Evolutionary conservation across 1,284 basidiomycete species (phyloP), one percentile per base, ranked within the genome.

Genomic region (Ganoderma resinaceum): DNA sequence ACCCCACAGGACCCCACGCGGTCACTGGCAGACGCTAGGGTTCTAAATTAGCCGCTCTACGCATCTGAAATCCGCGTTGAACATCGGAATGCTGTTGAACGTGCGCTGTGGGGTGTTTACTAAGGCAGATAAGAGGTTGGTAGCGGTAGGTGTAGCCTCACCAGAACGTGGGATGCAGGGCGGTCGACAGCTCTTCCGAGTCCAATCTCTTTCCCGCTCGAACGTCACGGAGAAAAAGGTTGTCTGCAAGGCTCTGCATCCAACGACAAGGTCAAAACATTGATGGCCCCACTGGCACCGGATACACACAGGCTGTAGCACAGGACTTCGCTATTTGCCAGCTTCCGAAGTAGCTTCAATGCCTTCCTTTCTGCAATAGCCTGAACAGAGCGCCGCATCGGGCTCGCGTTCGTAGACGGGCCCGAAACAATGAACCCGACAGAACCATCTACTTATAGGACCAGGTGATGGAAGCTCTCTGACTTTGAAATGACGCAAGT

Each of bases 131-230:
- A 23, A 18, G 18, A 31, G 11, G 1, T 52, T 29, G 23, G 26
- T 16, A 29, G 52, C 29, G 29, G 52, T 3, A 53, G 26, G 6
- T 14, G 29, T 18, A 29, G 29, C 7, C 26, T 53, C 29, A 37
- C 70, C 11, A 75, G 75, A 37, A 72, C 62, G 61, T 77, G 75
- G 8, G 75, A 73, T 70, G 78, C 77, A 18, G 78, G 67, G 3
- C 76, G 78, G 58, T 80, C 75, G 3, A 74, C 73, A 55, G 75
- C 74, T 42, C 77, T 75, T 23, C 72, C n/a, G n/a, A n/a, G n/a
- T n/a, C n/a, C 72, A n/a, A 40, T 72, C 65, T 78, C 71, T 6
- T 74, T 31, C 42, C 29, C 12, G 3, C 46, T 26, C 4, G 20
- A 52, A 49, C 6, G 8, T 18, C n/a, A 26, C 4, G 23, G 23